phyloP scores from a whole-genome alignment of 495 filamentous ascomycete species.

The Tetracladium marchalianum region DNA sequence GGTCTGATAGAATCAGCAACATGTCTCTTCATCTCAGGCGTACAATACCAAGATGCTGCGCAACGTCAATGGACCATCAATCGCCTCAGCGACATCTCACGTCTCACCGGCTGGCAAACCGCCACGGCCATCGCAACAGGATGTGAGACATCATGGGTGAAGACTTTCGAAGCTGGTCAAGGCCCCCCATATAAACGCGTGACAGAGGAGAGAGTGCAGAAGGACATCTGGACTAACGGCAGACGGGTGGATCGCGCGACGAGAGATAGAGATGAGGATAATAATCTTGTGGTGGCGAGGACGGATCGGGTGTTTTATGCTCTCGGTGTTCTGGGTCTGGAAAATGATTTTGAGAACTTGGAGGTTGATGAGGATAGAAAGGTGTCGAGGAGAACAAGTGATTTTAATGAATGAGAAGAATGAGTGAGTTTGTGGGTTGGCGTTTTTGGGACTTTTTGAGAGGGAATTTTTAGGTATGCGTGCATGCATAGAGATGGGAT shows the following conservation, averaged over 20 bases:
- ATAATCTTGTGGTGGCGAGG: conserved; percentile 26
- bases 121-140: conserved; percentile 69
- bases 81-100: conserved; percentile 62
- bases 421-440: too few relatives aligned
- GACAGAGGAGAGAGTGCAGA: conserved; percentile 2
- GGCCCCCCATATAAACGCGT: conserved; percentile 52
- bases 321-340: conserved; percentile 39
- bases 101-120: conserved; percentile 79
- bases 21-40: conserved; percentile 73
- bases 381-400: too few relatives aligned
- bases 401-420: too few relatives aligned
- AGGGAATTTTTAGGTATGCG: too few relatives aligned
- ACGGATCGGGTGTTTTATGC: conserved; percentile 43
- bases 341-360: conserved; percentile 39
- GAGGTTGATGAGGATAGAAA: conserved; percentile 21
- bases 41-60: conserved; percentile 57
- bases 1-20: conserved; percentile 72
- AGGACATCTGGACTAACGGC: conserved; percentile 6
- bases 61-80: conserved; percentile 71
- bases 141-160: conserved; percentile 76
- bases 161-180: conserved; percentile 55
- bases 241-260: conserved; percentile 29
- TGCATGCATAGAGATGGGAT: too few relatives aligned
- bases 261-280: conserved; percentile 7
- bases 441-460: too few relatives aligned